Evolutionary conservation across 2,329 filamentous ascomycete species (phyloP), one percentile per base, ranked within the genome.

Genomic region (Fusarium secorum): DNA sequence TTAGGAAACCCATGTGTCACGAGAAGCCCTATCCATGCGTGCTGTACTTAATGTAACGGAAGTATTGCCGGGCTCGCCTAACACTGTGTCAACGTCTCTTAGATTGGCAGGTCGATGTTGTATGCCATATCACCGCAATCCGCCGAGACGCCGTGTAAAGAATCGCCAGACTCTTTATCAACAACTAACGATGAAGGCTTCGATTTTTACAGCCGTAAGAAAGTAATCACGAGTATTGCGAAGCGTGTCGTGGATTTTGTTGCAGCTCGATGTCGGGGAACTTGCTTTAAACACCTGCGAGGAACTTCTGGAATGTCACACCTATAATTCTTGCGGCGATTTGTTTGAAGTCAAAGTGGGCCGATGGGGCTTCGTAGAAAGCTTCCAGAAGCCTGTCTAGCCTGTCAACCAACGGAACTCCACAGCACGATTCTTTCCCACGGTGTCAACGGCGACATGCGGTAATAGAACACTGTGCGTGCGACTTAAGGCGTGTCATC

Each of bases 361-460:
- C 60, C 68, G 52, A 70, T 53, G 66, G 63, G 67, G 63, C 61
- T 72, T 66, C 59, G 71, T 74, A 52, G 76, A 78, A 78, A 68
- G 62, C 63, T 78, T 78, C 76, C 72, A 78, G 76, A 78, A 78
- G 67, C 56, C 68, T 66, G 68, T 68, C 70, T 77, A 78, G 67
- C 56, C 68, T 66, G 68, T 68, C 70, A 75, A 53, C 58, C 48
- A 30, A 28, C 39, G 44, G 51, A 58, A 57, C 70, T 65, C 63
- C 60, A 66, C 42, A 35, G 32, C 42, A 30, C 36, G 60, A 65
- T 72, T 65, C 66, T 53, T 67, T 66, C 24, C 42, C 59, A 64
- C 66, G 24, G 72, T 74, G 66, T 53, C 49, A 54, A 33, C 32
- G 28, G 18, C 30, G n/a, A 24, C 39, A 35, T 14, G 24, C 11